phyloP scores from a whole-genome alignment of 441 rosid genomes.

The Croton setiger region DNA sequence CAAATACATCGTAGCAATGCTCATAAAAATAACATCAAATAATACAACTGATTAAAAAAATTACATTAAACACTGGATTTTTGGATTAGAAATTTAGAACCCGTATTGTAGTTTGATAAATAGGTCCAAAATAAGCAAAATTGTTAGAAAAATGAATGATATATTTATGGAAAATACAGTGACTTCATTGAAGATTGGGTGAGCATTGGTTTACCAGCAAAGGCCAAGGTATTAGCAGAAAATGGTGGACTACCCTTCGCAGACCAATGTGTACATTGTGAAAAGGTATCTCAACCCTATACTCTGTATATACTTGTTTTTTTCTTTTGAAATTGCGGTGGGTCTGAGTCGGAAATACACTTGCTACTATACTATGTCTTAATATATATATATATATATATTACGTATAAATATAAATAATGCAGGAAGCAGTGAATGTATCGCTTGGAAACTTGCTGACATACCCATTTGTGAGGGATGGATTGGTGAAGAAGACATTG shows the following conservation, averaged over 20 bases:
- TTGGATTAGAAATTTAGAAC: no score
- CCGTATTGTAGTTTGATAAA: no score
- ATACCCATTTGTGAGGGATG: slow-evolving; percentile 84
- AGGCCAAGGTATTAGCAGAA: slow-evolving; percentile 58
- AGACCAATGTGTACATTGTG: slow-evolving; percentile 62
- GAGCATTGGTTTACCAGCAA: slow-evolving; percentile 70
- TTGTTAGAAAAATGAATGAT: no score
- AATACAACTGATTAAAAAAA: background rate
- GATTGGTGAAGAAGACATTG: slow-evolving; percentile 58
- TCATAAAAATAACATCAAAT: no score
- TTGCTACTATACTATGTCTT: no score
- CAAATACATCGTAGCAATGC: no score
- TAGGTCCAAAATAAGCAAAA: no score
- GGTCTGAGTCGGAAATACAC: no score
- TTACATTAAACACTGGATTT: background rate
- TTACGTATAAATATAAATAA: no score
- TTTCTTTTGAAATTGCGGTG: no score
- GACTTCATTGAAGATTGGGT: slow-evolving; percentile 99
- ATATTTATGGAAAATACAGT: slow-evolving; percentile 49
- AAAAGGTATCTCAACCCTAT: slow-evolving; percentile 45
- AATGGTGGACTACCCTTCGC: slow-evolving; percentile 32
- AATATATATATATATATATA: no score
- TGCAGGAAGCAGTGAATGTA: slow-evolving; percentile 91
- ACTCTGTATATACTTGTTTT: no score
- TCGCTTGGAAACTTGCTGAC: slow-evolving; percentile 73